Conservation (phyloP, 2,329 filamentous ascomycete genomes). For the Colletotrichum sp. region DNA sequence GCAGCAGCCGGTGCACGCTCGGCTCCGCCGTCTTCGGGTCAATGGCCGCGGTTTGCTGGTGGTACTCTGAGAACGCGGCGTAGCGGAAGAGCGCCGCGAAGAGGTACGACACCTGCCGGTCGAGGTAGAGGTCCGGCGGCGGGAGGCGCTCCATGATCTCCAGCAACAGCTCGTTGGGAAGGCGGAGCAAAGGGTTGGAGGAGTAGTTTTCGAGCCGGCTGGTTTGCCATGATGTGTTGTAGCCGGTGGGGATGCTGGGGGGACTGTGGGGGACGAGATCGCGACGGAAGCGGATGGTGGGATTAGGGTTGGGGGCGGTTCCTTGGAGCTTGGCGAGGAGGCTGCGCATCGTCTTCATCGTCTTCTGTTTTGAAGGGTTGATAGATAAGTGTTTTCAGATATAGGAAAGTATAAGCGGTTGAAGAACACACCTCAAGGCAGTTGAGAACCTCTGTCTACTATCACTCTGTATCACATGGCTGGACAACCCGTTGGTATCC, state of each 20-base stretch:
- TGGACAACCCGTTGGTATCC: not conserved
- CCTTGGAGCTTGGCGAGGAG: not conserved
- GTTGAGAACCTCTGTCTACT: not conserved
- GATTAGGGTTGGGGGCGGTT: not conserved
- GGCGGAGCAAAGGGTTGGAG: not conserved
- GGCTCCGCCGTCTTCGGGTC: not conserved
- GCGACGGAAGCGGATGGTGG: not conserved
- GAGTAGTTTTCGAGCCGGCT: not conserved
- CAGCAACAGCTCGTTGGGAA: not conserved
- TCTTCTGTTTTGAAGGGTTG: not conserved
- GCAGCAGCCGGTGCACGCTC: not conserved
- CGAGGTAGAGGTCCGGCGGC: not conserved
- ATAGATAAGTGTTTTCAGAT: rapidly evolving
- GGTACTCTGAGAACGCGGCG: not conserved
- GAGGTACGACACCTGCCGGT: not conserved
- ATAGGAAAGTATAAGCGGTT: rapidly evolving
- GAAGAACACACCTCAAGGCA: rapidly evolving
- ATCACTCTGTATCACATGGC: rapidly evolving
- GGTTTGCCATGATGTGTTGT: not conserved
- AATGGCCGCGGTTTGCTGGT: rapidly evolving
- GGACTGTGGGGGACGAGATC: not conserved
- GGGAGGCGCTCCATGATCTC: not conserved
- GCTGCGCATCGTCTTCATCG: not conserved
- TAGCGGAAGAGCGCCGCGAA: not conserved
- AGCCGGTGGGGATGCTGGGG: not conserved